Conservation (phyloP, 2,329 filamentous ascomycete species). For the Macrophomina phaseolina region DNA sequence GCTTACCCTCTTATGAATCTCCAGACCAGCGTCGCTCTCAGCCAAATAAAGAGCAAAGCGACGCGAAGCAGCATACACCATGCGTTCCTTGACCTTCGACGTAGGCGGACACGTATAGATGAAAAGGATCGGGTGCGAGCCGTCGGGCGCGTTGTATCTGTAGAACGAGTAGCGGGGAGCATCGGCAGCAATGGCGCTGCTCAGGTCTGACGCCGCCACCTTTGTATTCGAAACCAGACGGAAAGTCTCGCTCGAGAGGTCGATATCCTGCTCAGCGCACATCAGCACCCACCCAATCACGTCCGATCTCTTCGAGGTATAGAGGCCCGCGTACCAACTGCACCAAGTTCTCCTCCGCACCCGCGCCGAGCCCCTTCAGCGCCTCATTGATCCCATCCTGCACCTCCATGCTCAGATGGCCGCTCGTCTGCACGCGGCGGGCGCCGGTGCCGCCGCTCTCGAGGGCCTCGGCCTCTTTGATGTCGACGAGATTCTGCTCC, state of each 20-base stretch:
- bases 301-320: background rate
- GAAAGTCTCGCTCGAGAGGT: constrained; percentile 71
- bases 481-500: constrained; percentile 72
- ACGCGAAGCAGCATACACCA: constrained; percentile 76
- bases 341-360: constrained; percentile 59
- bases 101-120: constrained; percentile 79
- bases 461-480: constrained; percentile 75
- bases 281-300: constrained; percentile 55
- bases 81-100: constrained; percentile 79
- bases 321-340: constrained; percentile 65
- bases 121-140: constrained; percentile 70
- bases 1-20: constrained; percentile 69
- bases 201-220: constrained; percentile 64
- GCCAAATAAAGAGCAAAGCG: constrained; percentile 68
- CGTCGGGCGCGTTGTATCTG: constrained; percentile 62
- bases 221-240: constrained; percentile 64
- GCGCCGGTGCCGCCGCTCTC: constrained; percentile 70
- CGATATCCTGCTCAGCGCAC: constrained; percentile 68
- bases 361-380: constrained; percentile 63
- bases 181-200: constrained; percentile 64
- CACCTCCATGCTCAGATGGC: constrained; percentile 57
- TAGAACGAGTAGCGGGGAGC: constrained; percentile 83
- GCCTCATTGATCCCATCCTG: constrained; percentile 69
- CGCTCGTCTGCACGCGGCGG: constrained; percentile 43
- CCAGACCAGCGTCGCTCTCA: constrained; percentile 67